Base-by-base conservation (phyloP, 2,329 filamentous ascomycete species). In the Verticillium albo-atrum region DNA sequence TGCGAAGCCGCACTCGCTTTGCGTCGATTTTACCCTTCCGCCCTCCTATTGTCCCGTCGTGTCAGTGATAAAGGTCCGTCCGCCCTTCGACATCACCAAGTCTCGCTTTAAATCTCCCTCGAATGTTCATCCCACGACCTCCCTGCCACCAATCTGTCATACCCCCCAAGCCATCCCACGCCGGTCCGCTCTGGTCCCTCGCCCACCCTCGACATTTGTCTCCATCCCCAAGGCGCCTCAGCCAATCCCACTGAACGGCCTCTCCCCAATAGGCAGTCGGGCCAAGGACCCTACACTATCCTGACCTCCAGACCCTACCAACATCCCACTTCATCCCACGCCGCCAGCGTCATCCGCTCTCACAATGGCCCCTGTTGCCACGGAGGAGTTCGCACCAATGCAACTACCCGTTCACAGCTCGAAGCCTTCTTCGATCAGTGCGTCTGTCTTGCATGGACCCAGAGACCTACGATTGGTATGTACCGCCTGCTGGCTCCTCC, bases 391-490 rank as follows among this genome's bases (percentile, higher is more conserved):
- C 61, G 68, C 72, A 63, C 72, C 77, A 70, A 75, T 75, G 75
- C 77, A 78, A 66, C 69, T 77, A 70, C 74, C 77, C 70, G 70
- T 72, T 61, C 70, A 72, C 65, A 60, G 63, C 57, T 72, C 73
- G 25, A 80, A 81, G 69, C 64, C 70, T 60, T 75, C 74, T 59
- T 74, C 74, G 55, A 76, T 84, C 69, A 78, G 71, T 68, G 82
- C 82, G 55, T 84, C 81, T 58, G 82, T 85, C 60, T 73, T 86
- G 68, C 80, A 86, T 77, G 83, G 82, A 5, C 79, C 82, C 58
- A 74, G 76, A 58, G 82, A 86, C 71, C 70, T 86, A 61, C 79
- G 82, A 75, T 74, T 85, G 77, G 83, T 86, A 74, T 77, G 78
- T 71, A 56, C 52, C n/a, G 23, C 32, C 25, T 61, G 54, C 53